Percentiles rank a stretch among this genome's conserved stretches.
Evolutionary conservation across 1,284 basidiomycete genomes (phyloP).

Genomic region (Tilletia caries): DNA sequence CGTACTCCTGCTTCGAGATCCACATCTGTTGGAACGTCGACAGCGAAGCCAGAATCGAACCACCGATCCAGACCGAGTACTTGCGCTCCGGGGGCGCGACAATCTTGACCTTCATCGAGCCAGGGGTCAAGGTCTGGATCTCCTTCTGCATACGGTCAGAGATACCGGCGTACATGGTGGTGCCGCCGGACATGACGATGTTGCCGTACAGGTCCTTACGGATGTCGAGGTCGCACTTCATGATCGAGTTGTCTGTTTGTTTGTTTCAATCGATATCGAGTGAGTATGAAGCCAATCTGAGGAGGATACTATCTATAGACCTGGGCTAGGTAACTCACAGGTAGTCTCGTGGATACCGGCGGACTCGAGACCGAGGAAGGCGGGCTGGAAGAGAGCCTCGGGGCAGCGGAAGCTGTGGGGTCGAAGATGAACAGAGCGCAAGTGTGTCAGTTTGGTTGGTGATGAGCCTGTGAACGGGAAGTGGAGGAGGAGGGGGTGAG

Average conservation of each 20-base stretch:
- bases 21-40: slow-evolving; percentile 90
- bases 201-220: slow-evolving; percentile 84
- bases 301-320: neutral
- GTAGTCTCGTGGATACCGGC: slow-evolving; percentile 94
- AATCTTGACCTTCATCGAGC: slow-evolving; percentile 73
- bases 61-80: slow-evolving; percentile 93
- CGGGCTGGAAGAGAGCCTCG: slow-evolving; percentile 94
- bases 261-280: neutral
- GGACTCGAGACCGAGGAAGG: slow-evolving; percentile 86
- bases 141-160: slow-evolving; percentile 98
- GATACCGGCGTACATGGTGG: slow-evolving; percentile 96
- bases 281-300: neutral
- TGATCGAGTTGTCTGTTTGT: slow-evolving; percentile 67
- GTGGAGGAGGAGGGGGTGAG: neutral
- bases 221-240: slow-evolving; percentile 67
- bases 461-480: no score
- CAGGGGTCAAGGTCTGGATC: slow-evolving; percentile 78
- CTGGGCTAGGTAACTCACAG: slow-evolving; percentile 51
- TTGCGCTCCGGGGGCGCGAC: slow-evolving; percentile 53
- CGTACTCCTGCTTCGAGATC: slow-evolving; percentile 74
- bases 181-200: slow-evolving; percentile 91
- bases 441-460: neutral
- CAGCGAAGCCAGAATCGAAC: slow-evolving; percentile 91
- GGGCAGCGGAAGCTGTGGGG: slow-evolving; percentile 79
- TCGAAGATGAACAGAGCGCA: neutral